A percentile compares a stretch with the other conserved stretches of the same genome.
phyloP scores from a whole-genome alignment of 164 flowering plant species.

The Tetracentron sinense region DNA sequence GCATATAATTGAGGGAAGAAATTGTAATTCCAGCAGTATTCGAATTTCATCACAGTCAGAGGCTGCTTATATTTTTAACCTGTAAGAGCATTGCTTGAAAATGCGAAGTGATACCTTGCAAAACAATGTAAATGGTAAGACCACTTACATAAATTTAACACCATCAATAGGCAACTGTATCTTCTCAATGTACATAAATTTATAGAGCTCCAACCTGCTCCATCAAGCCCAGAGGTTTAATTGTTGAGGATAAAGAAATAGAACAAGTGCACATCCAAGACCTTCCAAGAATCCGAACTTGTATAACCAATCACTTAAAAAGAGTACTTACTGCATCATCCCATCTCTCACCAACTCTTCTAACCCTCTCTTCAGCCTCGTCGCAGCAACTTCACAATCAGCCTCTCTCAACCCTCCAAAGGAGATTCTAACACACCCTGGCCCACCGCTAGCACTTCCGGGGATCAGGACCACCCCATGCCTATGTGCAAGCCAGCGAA shows the following conservation, averaged over 20 bases:
- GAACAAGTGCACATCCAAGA: background rate
- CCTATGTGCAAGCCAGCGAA: slow-evolving; percentile 70
- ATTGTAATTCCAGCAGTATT: too few species aligned
- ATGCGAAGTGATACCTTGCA: too few species aligned
- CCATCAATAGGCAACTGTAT: too few species aligned
- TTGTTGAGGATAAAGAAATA: background rate
- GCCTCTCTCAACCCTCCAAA: slow-evolving; percentile 77
- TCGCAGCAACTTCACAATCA: slow-evolving; percentile 61
- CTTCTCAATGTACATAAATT: background rate
- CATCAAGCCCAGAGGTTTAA: too few species aligned
- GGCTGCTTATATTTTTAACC: too few species aligned
- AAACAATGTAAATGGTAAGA: too few species aligned
- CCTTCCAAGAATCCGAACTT: background rate
- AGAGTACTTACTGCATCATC: slow-evolving; percentile 41
- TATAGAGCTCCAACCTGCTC: background rate
- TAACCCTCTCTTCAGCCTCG: slow-evolving; percentile 64
- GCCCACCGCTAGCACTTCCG: slow-evolving; percentile 77
- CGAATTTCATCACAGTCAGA: too few species aligned
- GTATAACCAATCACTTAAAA: background rate
- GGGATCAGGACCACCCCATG: slow-evolving; percentile 81
- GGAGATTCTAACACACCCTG: slow-evolving; percentile 75
- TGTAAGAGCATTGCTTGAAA: too few species aligned
- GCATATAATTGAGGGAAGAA: too few species aligned
- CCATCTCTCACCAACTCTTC: slow-evolving; percentile 77
- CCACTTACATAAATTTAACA: too few species aligned